Evolutionary conservation across 495 filamentous ascomycete species (phyloP).

Genomic region (Aspergillus ellipticus): DNA sequence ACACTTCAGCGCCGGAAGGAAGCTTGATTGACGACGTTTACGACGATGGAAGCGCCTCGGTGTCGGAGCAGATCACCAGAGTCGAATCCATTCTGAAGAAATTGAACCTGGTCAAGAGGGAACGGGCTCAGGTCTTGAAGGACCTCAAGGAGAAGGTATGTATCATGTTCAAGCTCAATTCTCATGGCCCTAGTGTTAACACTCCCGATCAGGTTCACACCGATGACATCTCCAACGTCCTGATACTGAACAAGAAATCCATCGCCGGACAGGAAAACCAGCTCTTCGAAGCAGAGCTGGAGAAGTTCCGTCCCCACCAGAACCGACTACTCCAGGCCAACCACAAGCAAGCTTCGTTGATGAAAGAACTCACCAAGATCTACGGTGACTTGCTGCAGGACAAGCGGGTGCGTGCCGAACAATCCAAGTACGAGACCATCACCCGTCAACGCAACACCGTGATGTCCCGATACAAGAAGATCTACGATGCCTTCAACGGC

Average conservation of each 20-base stretch:
- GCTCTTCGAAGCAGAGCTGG: conserved; percentile 88
- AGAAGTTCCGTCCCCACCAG: conserved; percentile 94
- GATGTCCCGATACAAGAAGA: conserved; percentile 82
- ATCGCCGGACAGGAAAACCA: conserved; percentile 79
- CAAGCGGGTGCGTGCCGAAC: conserved; percentile 87
- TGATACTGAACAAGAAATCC: conserved; percentile 96
- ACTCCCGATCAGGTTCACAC: conserved; percentile 65
- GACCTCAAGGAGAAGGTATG: conserved; percentile 94
- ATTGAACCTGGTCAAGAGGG: conserved; percentile 84
- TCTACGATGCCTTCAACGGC: conserved; percentile 89
- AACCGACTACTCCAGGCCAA: conserved; percentile 84
- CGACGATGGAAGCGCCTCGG: conserved; percentile 70
- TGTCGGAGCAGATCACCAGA: conserved; percentile 81
- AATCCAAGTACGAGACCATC: conserved; percentile 88
- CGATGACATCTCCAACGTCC: conserved; percentile 94
- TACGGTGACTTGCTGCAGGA: conserved; percentile 90
- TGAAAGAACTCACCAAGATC: conserved; percentile 89
- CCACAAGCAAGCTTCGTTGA: conserved; percentile 86
- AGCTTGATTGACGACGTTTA: conserved; percentile 90
- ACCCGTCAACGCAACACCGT: conserved; percentile 78
- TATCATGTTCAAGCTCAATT: neutral
- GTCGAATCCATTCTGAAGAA: conserved; percentile 92
- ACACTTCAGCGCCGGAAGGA: conserved; percentile 55
- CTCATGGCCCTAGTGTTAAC: conserved; percentile 5
- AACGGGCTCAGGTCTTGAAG: conserved; percentile 86